phyloP scores from a whole-genome alignment of 768 basidiomycete species.

The Steccherinum ochraceum region DNA sequence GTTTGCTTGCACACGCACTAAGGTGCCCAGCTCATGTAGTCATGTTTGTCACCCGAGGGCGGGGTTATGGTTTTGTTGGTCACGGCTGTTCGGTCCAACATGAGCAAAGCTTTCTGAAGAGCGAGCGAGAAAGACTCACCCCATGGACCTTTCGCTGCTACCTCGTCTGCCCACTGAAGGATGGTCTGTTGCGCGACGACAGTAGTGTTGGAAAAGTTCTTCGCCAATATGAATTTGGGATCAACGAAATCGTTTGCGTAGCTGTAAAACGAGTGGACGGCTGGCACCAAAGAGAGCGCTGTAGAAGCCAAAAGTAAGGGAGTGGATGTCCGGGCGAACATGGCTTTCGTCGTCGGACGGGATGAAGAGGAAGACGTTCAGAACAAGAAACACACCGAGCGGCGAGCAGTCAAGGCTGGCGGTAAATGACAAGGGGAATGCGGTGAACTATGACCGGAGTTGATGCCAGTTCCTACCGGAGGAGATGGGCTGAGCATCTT shows the following conservation, averaged over 20 bases:
- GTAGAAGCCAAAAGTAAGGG: not conserved
- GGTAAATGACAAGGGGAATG: too few species aligned
- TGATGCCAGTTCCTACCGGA: too few species aligned
- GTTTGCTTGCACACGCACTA: too few species aligned
- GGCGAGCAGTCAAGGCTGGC: too few species aligned
- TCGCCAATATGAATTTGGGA: constrained; percentile 40
- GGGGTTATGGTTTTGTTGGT: constrained; percentile 40
- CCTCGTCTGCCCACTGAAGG: constrained; percentile 37
- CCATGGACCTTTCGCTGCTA: constrained; percentile 44
- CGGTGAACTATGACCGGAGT: too few species aligned
- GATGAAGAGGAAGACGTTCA: not conserved
- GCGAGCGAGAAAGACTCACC: constrained; percentile 32
- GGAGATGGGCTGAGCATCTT: too few species aligned
- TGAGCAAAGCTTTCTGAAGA: not conserved
- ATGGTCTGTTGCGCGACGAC: constrained; percentile 41
- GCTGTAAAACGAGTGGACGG: constrained; percentile 26
- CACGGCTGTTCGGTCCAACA: constrained; percentile 31
- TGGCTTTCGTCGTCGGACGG: not conserved
- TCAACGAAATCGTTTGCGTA: constrained; percentile 55
- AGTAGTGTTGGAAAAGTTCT: constrained; percentile 36
- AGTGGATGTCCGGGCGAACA: not conserved
- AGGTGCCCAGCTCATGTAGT: constrained; percentile 68
- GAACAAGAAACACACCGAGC: too few species aligned
- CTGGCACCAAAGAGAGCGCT: constrained; percentile 3
- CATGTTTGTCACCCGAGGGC: constrained; percentile 49